Conservation (phyloP, 345 rosid genomes). For the Melastoma malabathricum region DNA sequence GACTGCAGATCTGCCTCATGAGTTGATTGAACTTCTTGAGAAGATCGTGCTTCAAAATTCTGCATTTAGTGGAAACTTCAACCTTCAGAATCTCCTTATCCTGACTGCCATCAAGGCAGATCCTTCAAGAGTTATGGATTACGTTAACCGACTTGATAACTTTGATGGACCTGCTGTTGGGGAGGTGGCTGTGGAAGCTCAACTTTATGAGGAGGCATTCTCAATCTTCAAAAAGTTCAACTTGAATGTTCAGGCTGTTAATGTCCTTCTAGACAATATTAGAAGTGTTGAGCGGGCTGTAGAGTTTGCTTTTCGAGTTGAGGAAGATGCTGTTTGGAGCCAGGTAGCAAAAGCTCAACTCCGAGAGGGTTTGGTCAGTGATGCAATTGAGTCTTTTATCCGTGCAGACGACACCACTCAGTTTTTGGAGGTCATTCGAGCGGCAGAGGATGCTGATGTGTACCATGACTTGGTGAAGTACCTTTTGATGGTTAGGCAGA, state of each 20-base stretch:
- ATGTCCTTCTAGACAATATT: slow-evolving; percentile 27
- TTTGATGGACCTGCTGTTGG: slow-evolving; percentile 99
- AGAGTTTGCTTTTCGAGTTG: slow-evolving; percentile 91
- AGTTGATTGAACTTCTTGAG: slow-evolving; percentile 37
- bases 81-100: slow-evolving; percentile 91
- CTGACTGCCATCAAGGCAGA: slow-evolving; percentile 94
- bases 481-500: slow-evolving; percentile 96
- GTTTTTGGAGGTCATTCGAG: slow-evolving; percentile 30
- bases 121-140: slow-evolving; percentile 96
- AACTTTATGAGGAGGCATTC: slow-evolving; percentile 62
- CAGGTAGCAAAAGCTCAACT: slow-evolving; percentile 95
- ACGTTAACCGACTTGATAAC: slow-evolving; percentile 81
- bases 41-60: slow-evolving; percentile 97
- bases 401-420: slow-evolving; percentile 54
- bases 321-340: slow-evolving; percentile 97
- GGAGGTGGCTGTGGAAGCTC: slow-evolving; percentile 89
- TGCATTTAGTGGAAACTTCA: slow-evolving; percentile 94
- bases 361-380: slow-evolving; percentile 87
- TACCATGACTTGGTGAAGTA: slow-evolving; percentile 90
- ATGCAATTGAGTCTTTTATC: slow-evolving; percentile 91
- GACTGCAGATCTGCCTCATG: slow-evolving; percentile 36
- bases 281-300: slow-evolving; percentile 43
- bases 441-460: slow-evolving; percentile 39
- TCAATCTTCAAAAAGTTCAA: slow-evolving; percentile 36
- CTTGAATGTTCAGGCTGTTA: slow-evolving; percentile 32